Conservation (phyloP, 345 rosid species). For the Syzygium grande region DNA sequence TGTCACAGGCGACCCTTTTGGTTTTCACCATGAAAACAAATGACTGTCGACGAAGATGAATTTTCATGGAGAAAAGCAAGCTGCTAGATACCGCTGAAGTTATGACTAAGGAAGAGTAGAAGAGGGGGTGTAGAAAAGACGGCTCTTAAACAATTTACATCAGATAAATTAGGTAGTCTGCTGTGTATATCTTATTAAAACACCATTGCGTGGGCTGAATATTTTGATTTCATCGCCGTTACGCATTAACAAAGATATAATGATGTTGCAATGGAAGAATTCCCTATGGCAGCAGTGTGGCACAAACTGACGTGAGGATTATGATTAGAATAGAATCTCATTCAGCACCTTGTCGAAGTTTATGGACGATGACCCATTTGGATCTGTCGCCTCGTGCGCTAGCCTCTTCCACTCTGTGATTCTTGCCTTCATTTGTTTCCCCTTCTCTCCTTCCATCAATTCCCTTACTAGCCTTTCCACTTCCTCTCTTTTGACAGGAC, state of each 20-base stretch:
- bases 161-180: neutral
- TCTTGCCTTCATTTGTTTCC: neutral
- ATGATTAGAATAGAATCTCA: neutral
- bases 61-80: neutral
- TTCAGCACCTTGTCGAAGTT: neutral
- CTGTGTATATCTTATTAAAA: neutral
- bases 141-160: neutral
- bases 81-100: neutral
- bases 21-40: neutral
- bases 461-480: constrained; percentile 1
- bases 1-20: neutral
- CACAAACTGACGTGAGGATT: neutral
- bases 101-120: neutral
- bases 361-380: neutral
- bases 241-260: neutral
- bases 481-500: neutral
- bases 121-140: neutral
- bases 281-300: neutral
- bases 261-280: neutral
- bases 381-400: neutral
- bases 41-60: neutral
- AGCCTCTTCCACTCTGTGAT: neutral
- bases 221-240: neutral
- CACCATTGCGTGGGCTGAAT: neutral
- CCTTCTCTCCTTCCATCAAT: neutral